Percentiles rank a stretch among this genome's conserved stretches.
Conservation (phyloP, 169 alveolate genomes). For the Plasmodium malariae region DNA sequence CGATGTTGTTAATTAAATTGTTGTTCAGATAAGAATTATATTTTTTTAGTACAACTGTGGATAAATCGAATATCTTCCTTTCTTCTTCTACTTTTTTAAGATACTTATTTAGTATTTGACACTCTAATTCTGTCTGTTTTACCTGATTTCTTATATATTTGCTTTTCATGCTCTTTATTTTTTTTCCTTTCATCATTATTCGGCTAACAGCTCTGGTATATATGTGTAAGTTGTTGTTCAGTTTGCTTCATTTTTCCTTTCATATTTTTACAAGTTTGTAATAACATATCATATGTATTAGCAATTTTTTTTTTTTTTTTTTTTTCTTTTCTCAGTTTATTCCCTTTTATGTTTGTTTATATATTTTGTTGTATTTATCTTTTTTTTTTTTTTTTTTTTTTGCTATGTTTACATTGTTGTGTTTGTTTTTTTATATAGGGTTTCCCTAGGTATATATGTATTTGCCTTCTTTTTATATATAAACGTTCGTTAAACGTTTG, state of each 20-base stretch:
- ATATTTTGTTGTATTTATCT: background rate
- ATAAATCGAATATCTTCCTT: constrained; percentile 29
- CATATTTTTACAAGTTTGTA: background rate
- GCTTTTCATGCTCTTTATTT: background rate
- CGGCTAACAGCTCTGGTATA: background rate
- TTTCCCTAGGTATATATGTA: too few species aligned
- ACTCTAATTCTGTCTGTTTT: constrained; percentile 27
- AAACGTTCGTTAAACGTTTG: too few species aligned
- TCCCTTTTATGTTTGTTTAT: background rate
- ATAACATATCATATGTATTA: background rate
- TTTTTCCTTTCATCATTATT: constrained; percentile 16
- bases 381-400: background rate
- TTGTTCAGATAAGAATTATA: constrained; percentile 18
- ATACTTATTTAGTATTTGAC: constrained; percentile 18
- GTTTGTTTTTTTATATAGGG: too few species aligned
- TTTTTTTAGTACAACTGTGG: constrained; percentile 32
- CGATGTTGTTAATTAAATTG: constrained; percentile 2
- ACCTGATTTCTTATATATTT: constrained; percentile 13
- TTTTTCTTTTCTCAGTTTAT: background rate
- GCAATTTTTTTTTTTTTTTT: background rate
- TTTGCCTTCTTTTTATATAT: too few species aligned
- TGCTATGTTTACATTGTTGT: too few species aligned
- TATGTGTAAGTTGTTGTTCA: background rate
- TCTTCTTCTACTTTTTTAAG: constrained; percentile 30
- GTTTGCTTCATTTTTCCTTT: too few species aligned